Evolutionary conservation across 1,284 basidiomycete species (phyloP).

Genomic region (Uromyces viciae-fabae): DNA sequence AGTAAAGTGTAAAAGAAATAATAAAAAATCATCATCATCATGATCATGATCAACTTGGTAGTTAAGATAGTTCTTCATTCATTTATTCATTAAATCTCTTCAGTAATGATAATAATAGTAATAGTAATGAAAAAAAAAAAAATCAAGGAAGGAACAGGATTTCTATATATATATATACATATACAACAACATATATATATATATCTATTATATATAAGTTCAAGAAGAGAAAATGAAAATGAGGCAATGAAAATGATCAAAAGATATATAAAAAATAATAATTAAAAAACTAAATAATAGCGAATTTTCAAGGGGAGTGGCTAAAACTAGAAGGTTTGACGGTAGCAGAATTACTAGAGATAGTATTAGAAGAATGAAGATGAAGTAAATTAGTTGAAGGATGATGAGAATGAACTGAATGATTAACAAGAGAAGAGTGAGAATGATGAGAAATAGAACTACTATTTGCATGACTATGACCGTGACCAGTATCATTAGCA

Average conservation of each 20-base stretch:
- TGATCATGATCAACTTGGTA: no score
- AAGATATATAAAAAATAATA: not conserved
- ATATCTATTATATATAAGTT: no score
- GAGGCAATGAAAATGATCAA: not conserved
- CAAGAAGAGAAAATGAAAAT: not conserved
- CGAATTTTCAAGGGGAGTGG: not conserved
- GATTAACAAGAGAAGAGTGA: not conserved
- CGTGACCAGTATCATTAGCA: no score
- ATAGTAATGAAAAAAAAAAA: not conserved
- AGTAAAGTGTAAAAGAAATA: no score
- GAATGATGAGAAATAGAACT: no score
- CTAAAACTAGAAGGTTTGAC: not conserved
- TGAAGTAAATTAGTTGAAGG: not conserved
- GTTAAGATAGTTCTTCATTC: not conserved
- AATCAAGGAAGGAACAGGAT: not conserved
- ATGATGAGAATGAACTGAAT: not conserved
- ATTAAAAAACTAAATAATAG: not conserved
- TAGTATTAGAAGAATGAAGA: not conserved
- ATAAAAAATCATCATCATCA: no score
- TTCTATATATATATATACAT: not conserved
- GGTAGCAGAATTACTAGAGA: not conserved
- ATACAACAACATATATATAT: not conserved
- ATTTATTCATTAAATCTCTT: not conserved
- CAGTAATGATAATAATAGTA: not conserved
- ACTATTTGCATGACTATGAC: no score